A percentile compares a stretch with the other conserved stretches of the same genome.
Evolutionary conservation across 2,329 filamentous ascomycete species (phyloP).

Genomic region (Dactylellina leptospora): DNA sequence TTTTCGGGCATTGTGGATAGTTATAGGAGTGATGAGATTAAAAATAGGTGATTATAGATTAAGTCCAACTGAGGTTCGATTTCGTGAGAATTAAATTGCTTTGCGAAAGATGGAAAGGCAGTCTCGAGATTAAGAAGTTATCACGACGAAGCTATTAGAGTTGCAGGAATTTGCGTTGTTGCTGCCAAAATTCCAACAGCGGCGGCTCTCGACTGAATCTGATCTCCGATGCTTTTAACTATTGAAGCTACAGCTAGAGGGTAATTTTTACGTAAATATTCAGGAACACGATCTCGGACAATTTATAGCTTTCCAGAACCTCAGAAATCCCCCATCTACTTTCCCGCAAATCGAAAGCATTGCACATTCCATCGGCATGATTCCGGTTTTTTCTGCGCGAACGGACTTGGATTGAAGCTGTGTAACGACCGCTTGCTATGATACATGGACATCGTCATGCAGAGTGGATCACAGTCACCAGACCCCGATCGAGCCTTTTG

Average conservation of each 20-base stretch:
- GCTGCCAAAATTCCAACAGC: neutral
- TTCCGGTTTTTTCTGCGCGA: neutral
- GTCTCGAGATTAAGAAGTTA: no score
- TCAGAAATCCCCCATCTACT: neutral
- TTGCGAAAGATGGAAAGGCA: no score
- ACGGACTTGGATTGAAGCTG: no score
- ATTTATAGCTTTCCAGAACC: neutral
- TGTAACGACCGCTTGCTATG: no score
- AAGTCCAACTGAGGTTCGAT: neutral
- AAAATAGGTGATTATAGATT: neutral
- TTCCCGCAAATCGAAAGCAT: neutral
- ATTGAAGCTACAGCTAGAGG: neutral
- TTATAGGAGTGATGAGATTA: neutral
- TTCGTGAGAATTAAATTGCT: neutral
- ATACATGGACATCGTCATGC: no score
- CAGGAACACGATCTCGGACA: neutral
- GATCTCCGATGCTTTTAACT: neutral
- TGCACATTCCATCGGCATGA: neutral
- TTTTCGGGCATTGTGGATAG: neutral
- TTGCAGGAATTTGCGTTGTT: neutral
- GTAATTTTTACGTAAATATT: slow-evolving; percentile 2
- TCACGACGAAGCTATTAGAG: neutral
- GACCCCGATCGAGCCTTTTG: no score
- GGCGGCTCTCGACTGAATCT: neutral
- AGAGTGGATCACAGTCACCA: no score